These are phyloP conservation scores for Crithidia expoeki DNA, from an alignment of 208 protist genomes.

Conservation along the genomic window DNA sequence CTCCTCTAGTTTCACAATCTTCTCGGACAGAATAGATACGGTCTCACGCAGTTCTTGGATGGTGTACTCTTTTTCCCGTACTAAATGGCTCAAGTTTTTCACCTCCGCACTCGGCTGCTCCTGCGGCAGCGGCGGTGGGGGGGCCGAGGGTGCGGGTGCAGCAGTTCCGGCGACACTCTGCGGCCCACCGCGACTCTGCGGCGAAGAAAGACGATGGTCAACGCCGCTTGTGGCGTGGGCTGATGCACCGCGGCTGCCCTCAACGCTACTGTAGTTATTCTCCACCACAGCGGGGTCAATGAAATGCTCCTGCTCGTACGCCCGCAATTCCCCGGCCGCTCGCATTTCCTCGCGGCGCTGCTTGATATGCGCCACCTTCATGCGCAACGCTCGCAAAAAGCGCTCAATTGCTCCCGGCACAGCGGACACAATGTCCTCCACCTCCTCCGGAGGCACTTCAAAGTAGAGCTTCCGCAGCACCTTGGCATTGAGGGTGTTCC, in stretches of 20 bases:
- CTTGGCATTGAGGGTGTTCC: constrained; percentile 95
- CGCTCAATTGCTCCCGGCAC: constrained; percentile 93
- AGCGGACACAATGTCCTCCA: constrained; percentile 90
- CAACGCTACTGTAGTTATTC: neutral
- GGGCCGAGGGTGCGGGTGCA: neutral
- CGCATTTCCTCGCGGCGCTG: constrained; percentile 40
- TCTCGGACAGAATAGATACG: constrained; percentile 88
- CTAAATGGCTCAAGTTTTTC: constrained; percentile 45
- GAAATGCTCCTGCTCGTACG: constrained; percentile 18
- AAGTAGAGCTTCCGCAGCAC: constrained; percentile 96
- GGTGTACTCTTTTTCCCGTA: constrained; percentile 91
- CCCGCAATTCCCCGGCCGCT: constrained; percentile 9
- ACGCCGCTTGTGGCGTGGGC: neutral
- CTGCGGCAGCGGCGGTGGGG: constrained; percentile 9
- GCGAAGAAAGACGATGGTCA: neutral
- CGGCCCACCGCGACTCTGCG: neutral
- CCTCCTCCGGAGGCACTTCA: constrained; percentile 82
- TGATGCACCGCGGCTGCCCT: constrained; percentile 11
- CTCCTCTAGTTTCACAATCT: constrained; percentile 96
- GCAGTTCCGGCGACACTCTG: neutral
- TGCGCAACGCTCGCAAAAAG: constrained; percentile 92
- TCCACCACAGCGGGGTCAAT: neutral
- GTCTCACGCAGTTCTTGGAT: constrained; percentile 92
- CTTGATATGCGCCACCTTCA: constrained; percentile 90
- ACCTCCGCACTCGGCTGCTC: constrained; percentile 19